Evolutionary conservation across 2,329 filamentous ascomycete genomes (phyloP).

Genomic region (Colletotrichum sp.): DNA sequence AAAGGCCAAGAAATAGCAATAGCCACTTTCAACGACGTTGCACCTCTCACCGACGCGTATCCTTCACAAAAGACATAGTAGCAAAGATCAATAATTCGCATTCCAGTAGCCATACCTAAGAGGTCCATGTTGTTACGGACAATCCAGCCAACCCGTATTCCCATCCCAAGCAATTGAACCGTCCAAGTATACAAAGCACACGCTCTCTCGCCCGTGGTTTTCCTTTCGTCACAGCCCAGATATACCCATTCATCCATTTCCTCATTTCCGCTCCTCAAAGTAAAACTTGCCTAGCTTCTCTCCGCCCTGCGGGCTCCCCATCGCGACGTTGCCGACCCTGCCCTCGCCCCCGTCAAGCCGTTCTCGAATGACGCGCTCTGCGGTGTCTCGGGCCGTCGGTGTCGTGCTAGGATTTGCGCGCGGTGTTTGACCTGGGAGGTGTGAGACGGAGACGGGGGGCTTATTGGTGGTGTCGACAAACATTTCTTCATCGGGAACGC

Average conservation of each 20-base stretch:
- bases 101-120: slow-evolving; percentile 8
- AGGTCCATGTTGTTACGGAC: background rate
- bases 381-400: slow-evolving; percentile 52
- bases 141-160: background rate
- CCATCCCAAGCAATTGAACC: background rate
- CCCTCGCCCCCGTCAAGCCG: slow-evolving; percentile 58
- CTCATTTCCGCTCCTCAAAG: slow-evolving; percentile 56
- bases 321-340: slow-evolving; percentile 37
- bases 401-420: slow-evolving; percentile 24
- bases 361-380: slow-evolving; percentile 69
- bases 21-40: too few relatives aligned
- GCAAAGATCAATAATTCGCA: background rate
- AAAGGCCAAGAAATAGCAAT: too few relatives aligned
- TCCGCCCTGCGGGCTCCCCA: slow-evolving; percentile 49
- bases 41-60: background rate
- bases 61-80: background rate
- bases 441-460: slow-evolving; percentile 55
- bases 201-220: background rate
- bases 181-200: slow-evolving; percentile 1
- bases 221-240: background rate
- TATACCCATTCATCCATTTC: background rate
- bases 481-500: slow-evolving; percentile 51
- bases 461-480: slow-evolving; percentile 71
- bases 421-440: slow-evolving; percentile 30
- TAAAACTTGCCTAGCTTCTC: slow-evolving; percentile 62